Evolutionary conservation across 768 basidiomycete species (phyloP).

Genomic region (Naganishia kalamii): DNA sequence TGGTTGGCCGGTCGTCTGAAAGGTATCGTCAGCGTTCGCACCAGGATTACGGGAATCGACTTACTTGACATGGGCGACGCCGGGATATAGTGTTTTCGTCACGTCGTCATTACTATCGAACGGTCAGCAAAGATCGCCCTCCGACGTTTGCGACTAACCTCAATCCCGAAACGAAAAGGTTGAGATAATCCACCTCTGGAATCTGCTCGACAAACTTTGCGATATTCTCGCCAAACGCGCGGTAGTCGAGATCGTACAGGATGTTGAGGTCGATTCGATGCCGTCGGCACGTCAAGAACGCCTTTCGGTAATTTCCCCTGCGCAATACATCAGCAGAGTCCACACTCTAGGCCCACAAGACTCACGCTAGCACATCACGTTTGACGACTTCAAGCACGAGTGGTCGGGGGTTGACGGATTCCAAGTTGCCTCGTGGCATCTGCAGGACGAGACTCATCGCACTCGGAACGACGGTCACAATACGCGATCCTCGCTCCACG

Average conservation of each 20-base stretch:
- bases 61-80: background rate
- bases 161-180: constrained; percentile 78
- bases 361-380: constrained; percentile 67
- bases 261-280: constrained; percentile 87
- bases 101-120: constrained; percentile 38
- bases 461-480: constrained; percentile 80
- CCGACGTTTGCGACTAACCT: constrained; percentile 53
- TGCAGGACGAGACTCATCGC: constrained; percentile 85
- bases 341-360: constrained; percentile 22
- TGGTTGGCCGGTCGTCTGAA: background rate
- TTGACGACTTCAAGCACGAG: constrained; percentile 79
- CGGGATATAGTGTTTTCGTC: constrained; percentile 39
- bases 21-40: background rate
- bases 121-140: background rate
- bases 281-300: constrained; percentile 83
- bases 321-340: constrained; percentile 12
- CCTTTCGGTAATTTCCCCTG: constrained; percentile 74
- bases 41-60: background rate
- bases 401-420: constrained; percentile 88
- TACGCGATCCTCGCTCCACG: constrained; percentile 81
- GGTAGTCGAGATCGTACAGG: constrained; percentile 74
- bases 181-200: constrained; percentile 81
- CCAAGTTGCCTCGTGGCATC: constrained; percentile 95
- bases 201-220: constrained; percentile 73
- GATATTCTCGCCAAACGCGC: constrained; percentile 60